Conservation (phyloP, 306 rosid species). For the Cicer arietinum region DNA sequence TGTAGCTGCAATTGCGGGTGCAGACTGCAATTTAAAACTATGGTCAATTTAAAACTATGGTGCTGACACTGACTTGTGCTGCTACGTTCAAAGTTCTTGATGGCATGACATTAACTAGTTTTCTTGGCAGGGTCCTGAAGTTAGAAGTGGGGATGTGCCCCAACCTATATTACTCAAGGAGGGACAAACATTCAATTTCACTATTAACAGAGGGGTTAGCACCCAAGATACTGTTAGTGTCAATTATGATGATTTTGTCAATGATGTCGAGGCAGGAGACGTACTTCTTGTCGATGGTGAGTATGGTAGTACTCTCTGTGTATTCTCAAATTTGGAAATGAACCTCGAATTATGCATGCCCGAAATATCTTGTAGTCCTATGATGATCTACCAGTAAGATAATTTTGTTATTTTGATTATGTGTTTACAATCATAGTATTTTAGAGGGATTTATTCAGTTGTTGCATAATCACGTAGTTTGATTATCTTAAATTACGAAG, state of each 20-base stretch:
- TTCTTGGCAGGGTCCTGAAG: slow-evolving; percentile 92
- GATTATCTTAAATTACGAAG: slow-evolving; percentile 18
- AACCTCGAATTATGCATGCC: slow-evolving; percentile 16
- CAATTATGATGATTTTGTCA: slow-evolving; percentile 88
- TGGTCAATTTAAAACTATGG: too few species aligned
- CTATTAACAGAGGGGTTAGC: slow-evolving; percentile 83
- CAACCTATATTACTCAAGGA: slow-evolving; percentile 70
- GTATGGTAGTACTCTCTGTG: slow-evolving; percentile 20
- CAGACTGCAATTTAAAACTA: too few species aligned
- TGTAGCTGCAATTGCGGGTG: too few species aligned
- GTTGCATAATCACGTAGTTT: slow-evolving; percentile 10
- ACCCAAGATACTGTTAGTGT: slow-evolving; percentile 82
- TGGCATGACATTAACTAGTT: background rate
- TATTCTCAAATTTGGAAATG: slow-evolving; percentile 7
- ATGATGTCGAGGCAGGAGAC: slow-evolving; percentile 91
- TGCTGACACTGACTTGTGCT: too few species aligned
- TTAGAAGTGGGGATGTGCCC: slow-evolving; percentile 92
- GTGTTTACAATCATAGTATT: background rate
- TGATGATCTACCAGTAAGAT: background rate
- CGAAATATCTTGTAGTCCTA: too few species aligned
- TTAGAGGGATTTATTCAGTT: slow-evolving; percentile 24
- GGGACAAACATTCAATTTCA: slow-evolving; percentile 85
- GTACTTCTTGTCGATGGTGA: slow-evolving; percentile 86
- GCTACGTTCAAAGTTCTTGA: too few species aligned
- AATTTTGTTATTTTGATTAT: slow-evolving; percentile 12